Evolutionary conservation across 805 yeast genomes (phyloP), one percentile per base, ranked within the genome.

Genomic region (Candida nitratophila): DNA sequence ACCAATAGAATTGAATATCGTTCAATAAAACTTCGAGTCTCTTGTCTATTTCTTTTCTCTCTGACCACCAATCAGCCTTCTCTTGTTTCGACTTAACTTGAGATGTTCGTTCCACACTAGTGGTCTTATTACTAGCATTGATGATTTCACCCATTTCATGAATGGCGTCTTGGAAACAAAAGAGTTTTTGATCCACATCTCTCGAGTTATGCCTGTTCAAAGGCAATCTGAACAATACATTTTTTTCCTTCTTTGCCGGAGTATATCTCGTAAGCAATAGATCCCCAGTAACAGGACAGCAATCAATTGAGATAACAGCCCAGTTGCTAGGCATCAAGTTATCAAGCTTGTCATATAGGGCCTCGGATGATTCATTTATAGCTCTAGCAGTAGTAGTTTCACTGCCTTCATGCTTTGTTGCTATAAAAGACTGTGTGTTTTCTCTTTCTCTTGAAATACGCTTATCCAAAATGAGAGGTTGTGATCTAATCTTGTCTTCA

Each of bases 11-110:
- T 44, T 87, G 91, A 9, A 86, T 72, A 29, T 67, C 66, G 1
- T 58, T 53, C n/a, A 91, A 57, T n/a, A 89, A 60, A 1, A 59
- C 60, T 34, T 71, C 59, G 42, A 91, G 55, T 39, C 72, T 61
- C 10, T 66, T 58, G 59, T 91, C 96, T 16, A 89, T 64, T 0
- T 60, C 63, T 44, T 76, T 77, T 40, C 97, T 66, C 26, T 66
- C 65, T 35, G 71, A 70, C 96, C 97, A 93, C 96, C 97, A 91
- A 8, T 65, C 50, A 39, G 71, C 73, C 41, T 88, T 69, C 27
- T 81, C 83, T 36, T 79, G 82, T 38, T 73, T 70, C 0, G 87
- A 71, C 3, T 57, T 66, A 2, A 85, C 76, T 1, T 53, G 56
- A 0, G 76, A 66, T 0, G 88, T 80, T 1, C 75, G 69, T 30